These are phyloP conservation scores for Kazachstania viticola DNA, from an alignment of 805 yeast genomes.

Conservation along the genomic window DNA sequence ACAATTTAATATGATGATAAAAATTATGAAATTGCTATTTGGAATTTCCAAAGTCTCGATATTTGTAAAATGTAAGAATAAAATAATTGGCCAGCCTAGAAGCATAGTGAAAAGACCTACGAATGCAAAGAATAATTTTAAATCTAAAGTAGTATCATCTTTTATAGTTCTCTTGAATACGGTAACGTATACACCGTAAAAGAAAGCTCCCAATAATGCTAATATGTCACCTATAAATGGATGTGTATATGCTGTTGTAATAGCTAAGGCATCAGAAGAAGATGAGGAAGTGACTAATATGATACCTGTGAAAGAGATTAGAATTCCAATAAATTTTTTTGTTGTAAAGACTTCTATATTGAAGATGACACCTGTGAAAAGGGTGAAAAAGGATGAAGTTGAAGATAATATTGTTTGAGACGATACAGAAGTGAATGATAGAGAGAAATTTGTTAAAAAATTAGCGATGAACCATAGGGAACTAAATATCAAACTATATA, in stretches of 20 bases:
- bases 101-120: slow-evolving; percentile 74
- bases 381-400: slow-evolving; percentile 81
- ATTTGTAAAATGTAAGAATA: slow-evolving; percentile 47
- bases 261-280: slow-evolving; percentile 17
- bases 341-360: slow-evolving; percentile 54
- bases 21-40: slow-evolving; percentile 30
- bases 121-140: slow-evolving; percentile 80
- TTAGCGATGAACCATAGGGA: slow-evolving; percentile 82
- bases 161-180: slow-evolving; percentile 56
- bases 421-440: slow-evolving; percentile 79
- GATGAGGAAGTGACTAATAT: slow-evolving; percentile 56
- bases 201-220: slow-evolving; percentile 69
- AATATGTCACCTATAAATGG: slow-evolving; percentile 52
- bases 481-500: slow-evolving; percentile 63
- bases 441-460: slow-evolving; percentile 69
- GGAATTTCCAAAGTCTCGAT: slow-evolving; percentile 66
- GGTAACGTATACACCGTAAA: slow-evolving; percentile 85
- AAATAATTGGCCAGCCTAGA: slow-evolving; percentile 65
- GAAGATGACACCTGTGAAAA: slow-evolving; percentile 59
- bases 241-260: neutral
- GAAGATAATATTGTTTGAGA: slow-evolving; percentile 87
- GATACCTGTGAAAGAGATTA: slow-evolving; percentile 64
- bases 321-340: slow-evolving; percentile 52
- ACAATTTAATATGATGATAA: slow-evolving; percentile 47
- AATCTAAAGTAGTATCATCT: slow-evolving; percentile 56